phyloP scores from a whole-genome alignment of 306 rosid genomes.

The Vicia villosa region DNA sequence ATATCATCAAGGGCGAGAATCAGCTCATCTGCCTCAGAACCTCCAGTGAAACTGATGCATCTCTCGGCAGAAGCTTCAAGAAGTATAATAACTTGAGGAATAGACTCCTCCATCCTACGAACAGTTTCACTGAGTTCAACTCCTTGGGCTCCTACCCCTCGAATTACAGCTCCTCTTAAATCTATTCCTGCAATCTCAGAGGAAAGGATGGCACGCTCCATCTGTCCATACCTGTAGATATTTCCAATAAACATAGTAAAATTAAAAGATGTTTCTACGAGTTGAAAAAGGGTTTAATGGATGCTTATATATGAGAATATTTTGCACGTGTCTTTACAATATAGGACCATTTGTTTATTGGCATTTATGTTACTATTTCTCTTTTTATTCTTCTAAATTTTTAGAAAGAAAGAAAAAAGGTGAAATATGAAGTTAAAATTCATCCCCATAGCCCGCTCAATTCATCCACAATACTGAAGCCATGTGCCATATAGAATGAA shows the following conservation, averaged over 20 bases:
- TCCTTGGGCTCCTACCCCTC: constrained; percentile 99
- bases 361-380: neutral
- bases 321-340: constrained; percentile 2
- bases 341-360: constrained; percentile 9
- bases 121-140: constrained; percentile 99
- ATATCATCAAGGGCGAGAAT: constrained; percentile 91
- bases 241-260: constrained; percentile 36
- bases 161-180: constrained; percentile 97
- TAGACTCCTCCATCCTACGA: constrained; percentile 99
- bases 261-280: constrained; percentile 27
- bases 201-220: constrained; percentile 97
- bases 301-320: constrained; percentile 10
- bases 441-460: constrained; percentile 10
- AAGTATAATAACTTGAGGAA: constrained; percentile 88
- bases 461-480: constrained; percentile 6
- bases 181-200: constrained; percentile 93
- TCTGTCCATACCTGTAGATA: constrained; percentile 84
- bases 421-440: constrained; percentile 26
- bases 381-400: constrained; percentile 11
- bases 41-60: constrained; percentile 95
- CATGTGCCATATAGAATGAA: constrained; percentile 3
- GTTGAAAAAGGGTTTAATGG: neutral
- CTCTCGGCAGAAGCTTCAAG: constrained; percentile 98
- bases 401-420: constrained; percentile 1
- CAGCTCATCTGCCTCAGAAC: constrained; percentile 97